Conservation (phyloP, 2,329 filamentous ascomycete genomes). For the Alternaria arbusti region DNA sequence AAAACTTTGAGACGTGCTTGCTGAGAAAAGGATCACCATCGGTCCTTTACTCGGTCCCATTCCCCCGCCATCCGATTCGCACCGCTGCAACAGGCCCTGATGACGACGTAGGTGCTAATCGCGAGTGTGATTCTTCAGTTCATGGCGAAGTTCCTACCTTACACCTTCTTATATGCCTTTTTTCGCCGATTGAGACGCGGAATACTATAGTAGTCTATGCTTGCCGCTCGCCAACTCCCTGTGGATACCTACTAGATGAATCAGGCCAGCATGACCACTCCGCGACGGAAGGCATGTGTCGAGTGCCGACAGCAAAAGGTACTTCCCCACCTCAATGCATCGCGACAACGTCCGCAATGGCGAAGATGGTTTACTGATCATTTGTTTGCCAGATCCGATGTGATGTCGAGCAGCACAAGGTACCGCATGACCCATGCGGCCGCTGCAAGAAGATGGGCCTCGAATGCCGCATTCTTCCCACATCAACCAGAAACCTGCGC, state of each 20-base stretch:
- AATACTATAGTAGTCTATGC: constrained; percentile 21
- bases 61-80: constrained; percentile 43
- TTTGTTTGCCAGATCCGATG: constrained; percentile 42
- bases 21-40: constrained; percentile 26
- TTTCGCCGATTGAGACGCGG: constrained; percentile 35
- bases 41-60: constrained; percentile 37
- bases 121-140: constrained; percentile 24
- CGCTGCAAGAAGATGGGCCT: constrained; percentile 46
- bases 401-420: constrained; percentile 48
- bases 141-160: constrained; percentile 25
- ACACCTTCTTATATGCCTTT: constrained; percentile 29
- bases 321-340: constrained; percentile 10
- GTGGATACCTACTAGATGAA: constrained; percentile 31
- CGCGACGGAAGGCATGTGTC: constrained; percentile 46
- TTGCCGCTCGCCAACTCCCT: constrained; percentile 23
- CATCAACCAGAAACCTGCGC: constrained; percentile 45
- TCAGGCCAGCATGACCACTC: constrained; percentile 39
- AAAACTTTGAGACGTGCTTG: constrained; percentile 23
- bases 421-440: constrained; percentile 45
- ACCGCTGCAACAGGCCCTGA: constrained; percentile 33
- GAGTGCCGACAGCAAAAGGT: constrained; percentile 49
- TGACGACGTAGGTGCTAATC: constrained; percentile 43
- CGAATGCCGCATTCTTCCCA: constrained; percentile 46
- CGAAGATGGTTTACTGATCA: constrained; percentile 16
- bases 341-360: constrained; percentile 2